Base-by-base conservation (phyloP, 257 asterid genomes). In the Linderniella brevidens region DNA sequence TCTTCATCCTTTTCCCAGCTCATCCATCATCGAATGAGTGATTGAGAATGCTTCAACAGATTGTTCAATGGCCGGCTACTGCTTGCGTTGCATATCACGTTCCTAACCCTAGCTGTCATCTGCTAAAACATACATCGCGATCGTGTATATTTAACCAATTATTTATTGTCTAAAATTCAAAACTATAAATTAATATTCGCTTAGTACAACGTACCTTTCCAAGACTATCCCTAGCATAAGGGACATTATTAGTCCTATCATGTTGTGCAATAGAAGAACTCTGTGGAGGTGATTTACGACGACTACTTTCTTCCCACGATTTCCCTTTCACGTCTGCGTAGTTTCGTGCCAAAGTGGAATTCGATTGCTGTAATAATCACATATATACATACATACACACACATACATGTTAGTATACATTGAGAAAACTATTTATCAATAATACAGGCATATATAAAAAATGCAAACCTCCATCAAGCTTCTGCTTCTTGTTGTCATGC, bases 401-500 rank as follows among this genome's bases (percentile, higher is more conserved):
- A 19, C 15, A 48, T 5, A 43, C 32, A 45, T n/a, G n/a, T n/a
- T n/a, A n/a, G n/a, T n/a, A n/a, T n/a, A n/a, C n/a, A n/a, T n/a
- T n/a, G n/a, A n/a, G n/a, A n/a, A n/a, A n/a, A n/a, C n/a, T n/a
- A n/a, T n/a, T n/a, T n/a, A n/a, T n/a, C n/a, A n/a, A n/a, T n/a
- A n/a, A n/a, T n/a, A n/a, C 0, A 13, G 25, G 14, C 10, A 45
- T 15, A 4, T 8, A 45, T 13, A 8, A 19, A 0, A 19, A 19
- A 3, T n/a, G 15, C 11, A 48, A 0, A n/a, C 3, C 12, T 29
- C n/a, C 9, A 6, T 49, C 58, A 67, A 32, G 63, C 72, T 75
- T 66, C 69, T 68, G 75, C 98, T 84, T 74, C 98, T 69, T 65
- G 95, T 88, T 9, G 77, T 77, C 6, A 84, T 65, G 59, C 29